phyloP scores from a whole-genome alignment of 148 eudicot genomes.

The Nepenthes mirabilis region DNA sequence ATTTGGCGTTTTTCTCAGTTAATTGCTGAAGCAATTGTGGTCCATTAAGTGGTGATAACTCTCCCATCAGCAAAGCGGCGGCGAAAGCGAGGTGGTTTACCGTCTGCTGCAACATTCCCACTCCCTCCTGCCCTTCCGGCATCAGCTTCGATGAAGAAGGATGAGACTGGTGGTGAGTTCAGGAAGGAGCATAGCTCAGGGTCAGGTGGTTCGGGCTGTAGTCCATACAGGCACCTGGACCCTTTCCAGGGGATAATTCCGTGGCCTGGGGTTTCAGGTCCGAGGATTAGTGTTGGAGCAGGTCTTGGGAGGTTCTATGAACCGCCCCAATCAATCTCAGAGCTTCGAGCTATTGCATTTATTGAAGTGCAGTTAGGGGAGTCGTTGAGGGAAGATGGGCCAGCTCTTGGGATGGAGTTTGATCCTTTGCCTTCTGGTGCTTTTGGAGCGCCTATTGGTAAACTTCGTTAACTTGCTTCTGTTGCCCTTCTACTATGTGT shows the following conservation, averaged over 20 bases:
- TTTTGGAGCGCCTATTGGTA: conserved; percentile 92
- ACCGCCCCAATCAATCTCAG: conserved; percentile 45
- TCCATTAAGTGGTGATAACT: no score
- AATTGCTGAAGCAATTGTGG: no score
- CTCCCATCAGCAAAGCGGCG: conserved; percentile 15
- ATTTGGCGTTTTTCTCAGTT: no score
- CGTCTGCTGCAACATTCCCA: conserved; percentile 13
- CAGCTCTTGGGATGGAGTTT: conserved; percentile 91
- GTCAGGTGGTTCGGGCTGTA: conserved; percentile 38
- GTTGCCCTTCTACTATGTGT: background rate
- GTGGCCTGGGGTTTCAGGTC: conserved; percentile 39
- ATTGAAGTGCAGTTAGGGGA: conserved; percentile 90
- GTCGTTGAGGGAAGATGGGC: conserved; percentile 72
- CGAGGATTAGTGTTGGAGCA: conserved; percentile 36
- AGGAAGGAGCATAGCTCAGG: conserved; percentile 35
- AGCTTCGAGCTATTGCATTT: conserved; percentile 54
- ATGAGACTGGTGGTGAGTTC: conserved; percentile 18
- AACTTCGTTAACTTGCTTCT: no score
- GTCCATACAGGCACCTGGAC: conserved; percentile 39
- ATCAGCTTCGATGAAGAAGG: conserved; percentile 25
- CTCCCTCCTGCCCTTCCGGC: conserved; percentile 13
- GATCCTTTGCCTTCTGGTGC: conserved; percentile 98
- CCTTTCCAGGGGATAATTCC: conserved; percentile 25
- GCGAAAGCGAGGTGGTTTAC: conserved; percentile 23
- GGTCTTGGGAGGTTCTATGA: conserved; percentile 32